Conservation (phyloP, 805 yeast species). For the Sungouiozyma intestinalis region DNA sequence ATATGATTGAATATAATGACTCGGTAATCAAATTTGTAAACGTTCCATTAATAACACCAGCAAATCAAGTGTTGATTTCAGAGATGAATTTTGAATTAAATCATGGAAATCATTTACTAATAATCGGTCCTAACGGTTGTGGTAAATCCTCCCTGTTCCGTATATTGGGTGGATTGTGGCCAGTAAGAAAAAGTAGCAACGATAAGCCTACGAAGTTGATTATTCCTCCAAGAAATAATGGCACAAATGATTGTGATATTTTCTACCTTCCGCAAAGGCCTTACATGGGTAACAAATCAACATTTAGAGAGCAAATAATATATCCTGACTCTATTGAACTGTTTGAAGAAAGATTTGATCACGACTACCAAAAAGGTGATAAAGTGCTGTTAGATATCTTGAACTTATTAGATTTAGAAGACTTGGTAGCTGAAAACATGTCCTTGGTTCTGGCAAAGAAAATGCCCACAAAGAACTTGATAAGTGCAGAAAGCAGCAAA, state of each 20-base stretch:
- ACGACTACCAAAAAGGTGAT: constrained; percentile 29
- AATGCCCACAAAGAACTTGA: not conserved
- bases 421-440: constrained; percentile 39
- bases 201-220: constrained; percentile 46
- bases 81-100: constrained; percentile 60
- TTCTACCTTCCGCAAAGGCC: constrained; percentile 92
- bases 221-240: constrained; percentile 21
- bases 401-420: constrained; percentile 47
- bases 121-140: constrained; percentile 94
- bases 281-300: constrained; percentile 53
- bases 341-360: constrained; percentile 31
- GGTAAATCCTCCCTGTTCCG: constrained; percentile 91
- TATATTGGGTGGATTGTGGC: constrained; percentile 90
- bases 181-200: constrained; percentile 47
- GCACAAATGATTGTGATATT: constrained; percentile 34
- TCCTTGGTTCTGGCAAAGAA: constrained; percentile 26
- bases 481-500: not conserved
- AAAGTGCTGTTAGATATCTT: constrained; percentile 43
- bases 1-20: constrained; percentile 37
- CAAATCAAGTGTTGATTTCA: constrained; percentile 59
- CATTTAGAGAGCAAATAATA: constrained; percentile 78
- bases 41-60: constrained; percentile 80
- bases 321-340: constrained; percentile 69
- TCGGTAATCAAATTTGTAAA: constrained; percentile 56
- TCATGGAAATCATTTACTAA: constrained; percentile 74